Base-by-base conservation (phyloP, 257 asterid species). In the Petunia axillaris region DNA sequence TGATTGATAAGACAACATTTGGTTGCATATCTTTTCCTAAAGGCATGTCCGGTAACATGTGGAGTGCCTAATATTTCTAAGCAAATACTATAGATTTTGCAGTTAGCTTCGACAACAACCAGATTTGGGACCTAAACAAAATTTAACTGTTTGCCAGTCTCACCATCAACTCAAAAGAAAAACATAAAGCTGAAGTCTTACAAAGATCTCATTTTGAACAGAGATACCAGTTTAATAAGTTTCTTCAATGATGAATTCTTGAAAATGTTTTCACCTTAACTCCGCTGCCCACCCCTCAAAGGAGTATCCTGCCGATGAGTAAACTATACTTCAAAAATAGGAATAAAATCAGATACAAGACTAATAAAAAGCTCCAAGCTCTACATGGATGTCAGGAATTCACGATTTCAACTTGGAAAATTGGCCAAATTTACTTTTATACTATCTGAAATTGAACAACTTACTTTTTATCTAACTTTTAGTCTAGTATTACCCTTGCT, bases 1-100 rank as follows among this genome's bases (percentile, higher is more conserved):
- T 85, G 78, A 81, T 59, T 59, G 71, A 67, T 40, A 79, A 81
- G 84, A 73, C 63, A 37, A 79, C 57, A 52, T 63, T 77, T 37
- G 6, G 46, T 58, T 44, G 0, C 3, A 25, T 4, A 16, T 38
- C 60, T 14, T 60, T 8, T 7, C 35, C 10, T n/a, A 44, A 38
- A 36, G 41, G 14, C 2, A 64, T 53, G 54, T 15, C 48, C 13
- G 14, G 4, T 52, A 52, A 52, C 15, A 52, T 8, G 14, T 52
- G 55, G 15, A 52, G 13, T 9, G 57, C 44, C 39, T 15, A 67
- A 67, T 62, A 58, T 58, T 55, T 3, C 60, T 5, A 13, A 55
- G 35, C 25, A 13, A 55, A 14, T 25, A 25, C 0, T 25, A 25
- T 55, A 55, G 25, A 55, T 55, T 55, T 55, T 15, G 5, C 25